Percentiles rank a stretch among this genome's conserved stretches.
Evolutionary conservation across 1,284 basidiomycete genomes (phyloP).

Genomic region (Porodaedalea pini): DNA sequence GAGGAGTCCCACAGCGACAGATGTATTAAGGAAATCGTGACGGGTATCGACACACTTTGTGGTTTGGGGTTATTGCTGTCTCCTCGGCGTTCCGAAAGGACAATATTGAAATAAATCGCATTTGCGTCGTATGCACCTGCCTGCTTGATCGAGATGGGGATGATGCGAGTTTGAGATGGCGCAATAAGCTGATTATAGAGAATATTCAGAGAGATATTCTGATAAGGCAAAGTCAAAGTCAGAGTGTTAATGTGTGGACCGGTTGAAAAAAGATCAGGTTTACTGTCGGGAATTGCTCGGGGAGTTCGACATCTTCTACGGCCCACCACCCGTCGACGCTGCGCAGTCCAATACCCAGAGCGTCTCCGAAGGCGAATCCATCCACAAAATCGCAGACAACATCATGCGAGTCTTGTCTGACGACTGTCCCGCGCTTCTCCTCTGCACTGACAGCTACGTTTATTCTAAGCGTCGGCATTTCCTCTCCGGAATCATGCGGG

Average conservation of each 20-base stretch:
- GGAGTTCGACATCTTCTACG: conserved; percentile 27
- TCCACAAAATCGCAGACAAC: conserved; percentile 61
- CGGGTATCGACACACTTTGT: conserved; percentile 24
- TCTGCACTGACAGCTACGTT: conserved; percentile 39
- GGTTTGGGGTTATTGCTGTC: conserved; percentile 26
- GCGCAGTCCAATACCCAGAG: conserved; percentile 59
- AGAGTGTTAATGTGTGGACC: neutral
- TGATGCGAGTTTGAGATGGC: conserved; percentile 21
- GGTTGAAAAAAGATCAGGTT: conserved; percentile 6
- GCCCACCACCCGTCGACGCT: conserved; percentile 54
- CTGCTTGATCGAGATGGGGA: conserved; percentile 21
- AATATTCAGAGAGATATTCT: conserved; percentile 13
- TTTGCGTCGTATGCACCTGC: neutral
- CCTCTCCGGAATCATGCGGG: conserved; percentile 41
- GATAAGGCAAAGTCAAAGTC: neutral
- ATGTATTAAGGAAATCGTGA: conserved; percentile 43
- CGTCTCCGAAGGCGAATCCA: conserved; percentile 64
- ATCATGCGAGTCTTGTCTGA: conserved; percentile 48
- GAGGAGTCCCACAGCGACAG: conserved; percentile 37
- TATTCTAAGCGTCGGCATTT: conserved; percentile 45
- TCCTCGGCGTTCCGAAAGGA: conserved; percentile 27
- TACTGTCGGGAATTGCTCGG: conserved; percentile 25
- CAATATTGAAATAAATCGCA: conserved; percentile 10
- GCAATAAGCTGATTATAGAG: conserved; percentile 11
- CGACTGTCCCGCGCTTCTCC: conserved; percentile 26